Evolutionary conservation across 768 basidiomycete genomes (phyloP), one percentile per base, ranked within the genome.

Genomic region (Favolaschia claudopus): DNA sequence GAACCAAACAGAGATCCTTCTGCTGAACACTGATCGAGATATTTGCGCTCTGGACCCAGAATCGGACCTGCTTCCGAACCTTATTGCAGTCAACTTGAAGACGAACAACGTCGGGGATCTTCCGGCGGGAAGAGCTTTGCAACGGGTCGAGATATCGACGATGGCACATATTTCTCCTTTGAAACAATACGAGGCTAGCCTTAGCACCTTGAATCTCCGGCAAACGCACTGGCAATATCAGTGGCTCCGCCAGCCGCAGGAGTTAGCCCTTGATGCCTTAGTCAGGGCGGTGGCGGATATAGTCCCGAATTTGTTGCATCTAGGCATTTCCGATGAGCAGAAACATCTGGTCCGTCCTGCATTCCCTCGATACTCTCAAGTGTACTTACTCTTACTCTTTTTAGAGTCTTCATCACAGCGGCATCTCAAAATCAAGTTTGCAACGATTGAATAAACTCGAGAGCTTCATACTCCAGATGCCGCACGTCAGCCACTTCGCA

Each of bases 1-100:
- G 20, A 29, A 33, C 33, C 56, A 58, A 22, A 22, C 56, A 7
- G 42, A 58, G 19, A 31, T 58, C 17, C 48, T 58, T 14, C 56
- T 58, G 1, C 20, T 29, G 17, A 20, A 42, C 3, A n/a, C 48
- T 3, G 4, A 28, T 6, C 43, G 17, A 37, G 13, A 5, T 27
- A 31, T 20, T 3, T 2, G 24, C 7, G 25, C 24, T 8, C 33
- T 29, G 3, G 37, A 34, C 34, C 24, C n/a, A 40, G 32, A 40
- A 2, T n/a, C n/a, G n/a, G 28, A 28, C 19, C 38, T 24, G 47
- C 49, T 58, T 22, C 56, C 56, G 9, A 31, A 50, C 10, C 10
- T 58, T 7, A 38, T 58, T 12, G 56, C 48, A 15, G 14, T 51
- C 56, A 28, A n/a, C n/a, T n/a, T n/a, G n/a, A n/a, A 29, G 19